Evolutionary conservation across 345 rosid genomes (phyloP).

Genomic region (Eucalyptus pauciflora): DNA sequence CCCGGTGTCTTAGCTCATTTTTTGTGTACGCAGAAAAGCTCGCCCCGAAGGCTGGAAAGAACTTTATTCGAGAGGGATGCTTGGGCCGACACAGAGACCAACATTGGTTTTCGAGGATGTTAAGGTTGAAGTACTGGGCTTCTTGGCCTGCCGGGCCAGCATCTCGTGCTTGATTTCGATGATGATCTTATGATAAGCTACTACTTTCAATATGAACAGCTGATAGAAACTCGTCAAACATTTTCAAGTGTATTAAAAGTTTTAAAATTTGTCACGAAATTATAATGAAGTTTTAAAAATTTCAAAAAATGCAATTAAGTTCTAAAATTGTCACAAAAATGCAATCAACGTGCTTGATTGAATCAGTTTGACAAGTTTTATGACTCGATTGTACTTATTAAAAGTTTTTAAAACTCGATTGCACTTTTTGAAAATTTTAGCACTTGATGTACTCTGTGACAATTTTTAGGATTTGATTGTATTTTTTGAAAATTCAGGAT

Average conservation of each 20-base stretch:
- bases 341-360: fast-evolving
- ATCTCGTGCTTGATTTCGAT: background rate
- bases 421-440: fast-evolving
- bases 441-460: too few relatives aligned
- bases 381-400: fast-evolving
- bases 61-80: background rate
- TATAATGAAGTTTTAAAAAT: too few relatives aligned
- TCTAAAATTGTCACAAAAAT: fast-evolving
- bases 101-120: background rate
- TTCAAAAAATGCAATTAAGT: too few relatives aligned
- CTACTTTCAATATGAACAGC: background rate
- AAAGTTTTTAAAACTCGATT: fast-evolving
- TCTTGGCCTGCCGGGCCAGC: background rate
- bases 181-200: background rate
- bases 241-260: fast-evolving
- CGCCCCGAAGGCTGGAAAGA: background rate
- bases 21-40: background rate
- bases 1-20: background rate
- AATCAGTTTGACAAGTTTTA: fast-evolving
- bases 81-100: background rate
- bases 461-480: too few relatives aligned
- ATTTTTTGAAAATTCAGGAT: fast-evolving
- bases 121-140: background rate
- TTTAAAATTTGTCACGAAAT: fast-evolving
- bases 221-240: background rate